Evolutionary conservation across 192 early-diverging fungal species (phyloP), one percentile per base, ranked within the genome.

Genomic region (Lobosporangium transversale): DNA sequence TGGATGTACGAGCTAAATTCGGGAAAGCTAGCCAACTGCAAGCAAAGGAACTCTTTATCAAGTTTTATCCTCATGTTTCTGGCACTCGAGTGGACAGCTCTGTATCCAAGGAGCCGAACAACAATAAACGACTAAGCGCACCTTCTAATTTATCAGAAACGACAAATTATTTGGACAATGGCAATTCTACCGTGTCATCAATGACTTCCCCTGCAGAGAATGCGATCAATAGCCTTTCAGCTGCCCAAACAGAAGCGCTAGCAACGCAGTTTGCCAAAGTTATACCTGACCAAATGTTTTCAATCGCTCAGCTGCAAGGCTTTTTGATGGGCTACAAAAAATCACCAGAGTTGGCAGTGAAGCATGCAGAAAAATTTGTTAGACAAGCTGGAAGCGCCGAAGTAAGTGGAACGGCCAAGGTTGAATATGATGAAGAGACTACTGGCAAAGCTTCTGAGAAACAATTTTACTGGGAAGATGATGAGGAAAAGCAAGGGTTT

Each of bases 11-110:
- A 47, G 79, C 85, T 4, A 66, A 75, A 8, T 83, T 93, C 56
- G 90, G 83, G 54, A 84, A 89, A 53, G 87, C 83, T 1, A 88
- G 83, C 5, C 66, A 78, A 44, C 48, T 55, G 8, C 92, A 93
- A 62, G 87, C 90, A 1, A 55, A 63, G 15, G 82, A 84, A 37
- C 84, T 93, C 56, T 93, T 93, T 56, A 75, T 82, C 54, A 84
- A 86, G 55, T 93, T 93, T 58, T 93, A 83, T 62, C 84, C 84
- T 21, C 66, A 70, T 24, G 45, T 3, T 14, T 2, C 58, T 20
- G 2, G 44, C 21, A 33, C 56, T 12, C 23, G 7, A 17, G 29
- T 2, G 9, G 24, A 50, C 4, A 21, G 9, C 21, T 20, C 53
- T n/a, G 9, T 10, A 1, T 50, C 59, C 21, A 31, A 15, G 21